Evolutionary conservation across 2,329 filamentous ascomycete genomes (phyloP).

Genomic region (Scedosporium boydii): DNA sequence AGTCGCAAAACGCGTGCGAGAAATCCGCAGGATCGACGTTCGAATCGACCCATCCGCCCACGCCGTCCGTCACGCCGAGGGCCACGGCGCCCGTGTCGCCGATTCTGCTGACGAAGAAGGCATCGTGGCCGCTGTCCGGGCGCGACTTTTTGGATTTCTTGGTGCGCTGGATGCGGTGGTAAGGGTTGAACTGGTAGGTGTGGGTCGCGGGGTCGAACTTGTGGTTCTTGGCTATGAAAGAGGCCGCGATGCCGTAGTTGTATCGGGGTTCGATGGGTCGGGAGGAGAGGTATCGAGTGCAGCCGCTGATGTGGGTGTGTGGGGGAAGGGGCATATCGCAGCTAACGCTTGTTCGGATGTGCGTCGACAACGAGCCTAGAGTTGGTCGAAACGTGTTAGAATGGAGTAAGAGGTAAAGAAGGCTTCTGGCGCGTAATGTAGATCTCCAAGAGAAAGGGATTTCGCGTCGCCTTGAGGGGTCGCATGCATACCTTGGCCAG

Average conservation of each 20-base stretch:
- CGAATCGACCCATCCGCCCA: slow-evolving; percentile 89
- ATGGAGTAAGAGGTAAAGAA: not conserved
- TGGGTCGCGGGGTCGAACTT: slow-evolving; percentile 59
- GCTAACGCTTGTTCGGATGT: not conserved
- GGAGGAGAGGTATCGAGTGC: slow-evolving; percentile 1
- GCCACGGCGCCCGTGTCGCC: slow-evolving; percentile 63
- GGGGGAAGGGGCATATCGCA: not conserved
- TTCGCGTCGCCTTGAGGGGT: not conserved
- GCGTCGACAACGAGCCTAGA: not conserved
- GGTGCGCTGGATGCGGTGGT: slow-evolving; percentile 46
- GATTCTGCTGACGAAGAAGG: slow-evolving; percentile 84
- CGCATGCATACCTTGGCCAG: not conserved
- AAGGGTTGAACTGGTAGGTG: slow-evolving; percentile 63
- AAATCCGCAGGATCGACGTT: slow-evolving; percentile 93
- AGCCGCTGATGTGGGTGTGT: not conserved
- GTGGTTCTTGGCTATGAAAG: slow-evolving; percentile 64
- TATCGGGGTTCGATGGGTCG: slow-evolving; percentile 26
- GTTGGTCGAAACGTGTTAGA: not conserved
- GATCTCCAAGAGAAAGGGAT: not conserved
- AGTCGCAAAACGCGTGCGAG: slow-evolving; percentile 83
- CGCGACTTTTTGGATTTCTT: slow-evolving; percentile 47
- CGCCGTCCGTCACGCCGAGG: slow-evolving; percentile 86
- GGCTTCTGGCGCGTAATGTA: too few species aligned
- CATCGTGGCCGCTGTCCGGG: slow-evolving; percentile 82
- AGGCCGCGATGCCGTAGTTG: slow-evolving; percentile 63